Evolutionary conservation across 1,139 yeast species (phyloP).

Genomic region (Pichia sp.): DNA sequence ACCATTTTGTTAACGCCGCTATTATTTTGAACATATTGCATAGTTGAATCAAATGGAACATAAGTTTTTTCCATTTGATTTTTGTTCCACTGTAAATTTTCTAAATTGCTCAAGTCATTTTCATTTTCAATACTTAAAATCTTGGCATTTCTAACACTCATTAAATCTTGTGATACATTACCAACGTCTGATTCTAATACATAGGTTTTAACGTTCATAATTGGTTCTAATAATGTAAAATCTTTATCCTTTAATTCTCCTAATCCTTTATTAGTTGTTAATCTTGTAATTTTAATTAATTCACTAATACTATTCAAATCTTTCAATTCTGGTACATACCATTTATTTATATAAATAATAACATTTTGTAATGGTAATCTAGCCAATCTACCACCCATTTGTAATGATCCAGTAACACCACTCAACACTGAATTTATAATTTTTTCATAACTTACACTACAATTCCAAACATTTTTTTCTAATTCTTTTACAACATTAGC

Average conservation of each 20-base stretch:
- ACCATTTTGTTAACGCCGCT: conserved; percentile 38
- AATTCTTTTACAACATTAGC: conserved; percentile 20
- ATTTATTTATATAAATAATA: conserved; percentile 42
- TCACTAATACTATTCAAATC: conserved; percentile 38
- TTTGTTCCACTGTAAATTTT: conserved; percentile 38
- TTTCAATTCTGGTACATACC: conserved; percentile 44
- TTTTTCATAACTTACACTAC: conserved; percentile 40
- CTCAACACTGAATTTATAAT: conserved; percentile 49
- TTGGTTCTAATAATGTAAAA: conserved; percentile 71
- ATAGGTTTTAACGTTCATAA: conserved; percentile 70
- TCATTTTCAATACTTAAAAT: conserved; percentile 57
- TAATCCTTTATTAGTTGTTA: conserved; percentile 37
- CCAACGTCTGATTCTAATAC: conserved; percentile 74
- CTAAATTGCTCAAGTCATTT: conserved; percentile 27
- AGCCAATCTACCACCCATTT: conserved; percentile 66
- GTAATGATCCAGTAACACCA: conserved; percentile 66
- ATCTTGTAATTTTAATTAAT: conserved; percentile 40
- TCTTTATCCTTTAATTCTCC: conserved; percentile 26
- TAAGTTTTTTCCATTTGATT: conserved; percentile 47
- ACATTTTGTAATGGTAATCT: conserved; percentile 63
- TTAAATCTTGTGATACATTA: conserved; percentile 72
- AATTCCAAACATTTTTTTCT: conserved; percentile 40
- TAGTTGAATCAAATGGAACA: conserved; percentile 52
- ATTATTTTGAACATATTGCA: conserved; percentile 25
- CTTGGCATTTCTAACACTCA: conserved; percentile 62